Percentiles rank a stretch among this genome's conserved stretches.
Evolutionary conservation across 352 stramenopile genomes (phyloP).

Genomic region (Phytophthora sp.): DNA sequence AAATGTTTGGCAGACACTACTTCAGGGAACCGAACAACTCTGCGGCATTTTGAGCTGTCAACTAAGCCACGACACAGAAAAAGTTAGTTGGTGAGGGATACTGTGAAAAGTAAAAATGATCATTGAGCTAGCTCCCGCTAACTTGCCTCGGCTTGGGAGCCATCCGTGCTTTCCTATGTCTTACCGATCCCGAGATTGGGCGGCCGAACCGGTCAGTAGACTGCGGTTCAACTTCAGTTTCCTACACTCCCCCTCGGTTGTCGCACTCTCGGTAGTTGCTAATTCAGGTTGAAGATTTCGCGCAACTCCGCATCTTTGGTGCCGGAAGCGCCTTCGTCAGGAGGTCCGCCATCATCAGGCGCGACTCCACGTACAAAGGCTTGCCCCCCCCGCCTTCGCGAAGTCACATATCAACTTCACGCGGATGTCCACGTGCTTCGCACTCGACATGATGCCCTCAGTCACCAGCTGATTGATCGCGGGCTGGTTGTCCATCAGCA

Average conservation of each 20-base stretch:
- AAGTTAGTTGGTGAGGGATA: no score
- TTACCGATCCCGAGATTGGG: no score
- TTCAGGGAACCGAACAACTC: neutral
- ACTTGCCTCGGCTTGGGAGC: no score
- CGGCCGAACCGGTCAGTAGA: no score
- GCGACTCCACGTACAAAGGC: neutral
- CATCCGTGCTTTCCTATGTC: no score
- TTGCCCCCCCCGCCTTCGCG: neutral
- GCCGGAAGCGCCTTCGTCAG: neutral
- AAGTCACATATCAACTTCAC: neutral
- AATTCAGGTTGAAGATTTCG: no score
- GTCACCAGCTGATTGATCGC: neutral
- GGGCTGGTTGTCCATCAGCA: neutral
- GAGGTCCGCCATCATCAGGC: neutral
- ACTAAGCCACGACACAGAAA: constrained; percentile 1
- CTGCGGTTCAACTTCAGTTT: no score
- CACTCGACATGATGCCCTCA: neutral
- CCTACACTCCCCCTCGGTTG: no score
- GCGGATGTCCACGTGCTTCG: neutral
- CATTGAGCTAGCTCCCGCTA: no score
- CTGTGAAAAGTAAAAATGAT: no score
- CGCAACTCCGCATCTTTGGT: neutral
- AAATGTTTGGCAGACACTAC: neutral
- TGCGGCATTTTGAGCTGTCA: neutral
- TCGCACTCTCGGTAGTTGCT: no score